Conservation (phyloP, 2,329 filamentous ascomycete genomes). For the Amesomyces nigricolor region DNA sequence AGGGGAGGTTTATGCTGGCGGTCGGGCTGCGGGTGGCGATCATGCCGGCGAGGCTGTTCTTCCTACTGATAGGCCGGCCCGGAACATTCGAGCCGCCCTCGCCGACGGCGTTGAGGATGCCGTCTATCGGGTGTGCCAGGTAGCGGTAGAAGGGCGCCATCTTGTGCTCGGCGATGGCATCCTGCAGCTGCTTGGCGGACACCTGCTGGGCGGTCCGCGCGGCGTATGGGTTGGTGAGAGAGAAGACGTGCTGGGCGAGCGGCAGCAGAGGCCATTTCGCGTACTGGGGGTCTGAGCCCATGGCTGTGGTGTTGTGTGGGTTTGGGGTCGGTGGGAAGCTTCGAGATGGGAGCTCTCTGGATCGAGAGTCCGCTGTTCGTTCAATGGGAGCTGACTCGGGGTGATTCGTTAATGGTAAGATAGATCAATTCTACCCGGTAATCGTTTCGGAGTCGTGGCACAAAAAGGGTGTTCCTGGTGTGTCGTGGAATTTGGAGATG, state of each 20-base stretch:
- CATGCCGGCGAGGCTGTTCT: constrained; percentile 67
- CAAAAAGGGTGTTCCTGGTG: not conserved
- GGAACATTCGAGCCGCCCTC: constrained; percentile 51
- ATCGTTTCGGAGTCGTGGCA: not conserved
- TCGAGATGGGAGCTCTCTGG: not conserved
- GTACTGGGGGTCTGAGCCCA: constrained; percentile 78
- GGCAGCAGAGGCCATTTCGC: constrained; percentile 78
- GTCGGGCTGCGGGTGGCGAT: constrained; percentile 65
- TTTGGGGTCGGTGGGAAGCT: not conserved
- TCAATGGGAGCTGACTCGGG: not conserved
- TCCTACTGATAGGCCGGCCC: constrained; percentile 58
- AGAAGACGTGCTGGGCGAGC: constrained; percentile 80
- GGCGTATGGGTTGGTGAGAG: constrained; percentile 74
- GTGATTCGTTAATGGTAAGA: not conserved
- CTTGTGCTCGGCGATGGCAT: constrained; percentile 76
- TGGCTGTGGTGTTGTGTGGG: constrained; percentile 38
- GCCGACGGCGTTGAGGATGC: constrained; percentile 71
- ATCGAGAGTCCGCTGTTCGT: not conserved
- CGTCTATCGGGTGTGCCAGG: constrained; percentile 74
- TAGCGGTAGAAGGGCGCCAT: constrained; percentile 86
- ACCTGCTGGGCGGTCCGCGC: constrained; percentile 60
- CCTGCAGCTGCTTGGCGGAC: constrained; percentile 68
- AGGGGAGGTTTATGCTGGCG: constrained; percentile 65
- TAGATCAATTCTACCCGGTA: not conserved
- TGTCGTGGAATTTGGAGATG: constrained; percentile 9